phyloP scores from a whole-genome alignment of 192 early-diverging fungal species.

The Globomyces pollinis-pini region DNA sequence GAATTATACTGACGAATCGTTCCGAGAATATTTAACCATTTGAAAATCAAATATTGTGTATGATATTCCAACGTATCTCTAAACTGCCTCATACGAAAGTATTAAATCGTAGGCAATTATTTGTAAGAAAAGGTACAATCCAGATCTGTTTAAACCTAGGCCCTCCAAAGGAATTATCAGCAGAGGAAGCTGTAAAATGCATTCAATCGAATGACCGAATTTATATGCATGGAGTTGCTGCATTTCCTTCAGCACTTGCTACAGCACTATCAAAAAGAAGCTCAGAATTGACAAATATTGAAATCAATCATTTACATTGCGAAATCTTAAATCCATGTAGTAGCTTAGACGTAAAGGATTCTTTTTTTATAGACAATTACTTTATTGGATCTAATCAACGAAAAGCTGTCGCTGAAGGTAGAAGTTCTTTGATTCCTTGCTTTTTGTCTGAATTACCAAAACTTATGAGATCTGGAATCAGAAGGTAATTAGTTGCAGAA shows the following conservation, averaged over 20 bases:
- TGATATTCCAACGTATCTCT: too few relatives aligned
- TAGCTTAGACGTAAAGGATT: background rate
- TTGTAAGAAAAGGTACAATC: too few relatives aligned
- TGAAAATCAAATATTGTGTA: too few relatives aligned
- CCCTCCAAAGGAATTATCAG: slow-evolving; percentile 1
- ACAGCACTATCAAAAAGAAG: background rate
- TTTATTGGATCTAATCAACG: slow-evolving; percentile 37
- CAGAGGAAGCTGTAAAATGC: slow-evolving; percentile 34
- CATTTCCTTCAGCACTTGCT: slow-evolving; percentile 14
- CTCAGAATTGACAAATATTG: slow-evolving; percentile 22
- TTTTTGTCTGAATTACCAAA: slow-evolving; percentile 30
- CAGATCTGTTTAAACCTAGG: background rate
- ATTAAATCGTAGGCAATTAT: too few relatives aligned
- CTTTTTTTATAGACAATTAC: slow-evolving; percentile 40
- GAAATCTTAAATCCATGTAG: slow-evolving; percentile 32
- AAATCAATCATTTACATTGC: slow-evolving; percentile 37
- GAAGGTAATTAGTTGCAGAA: background rate
- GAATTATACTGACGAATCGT: too few relatives aligned
- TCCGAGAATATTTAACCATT: too few relatives aligned
- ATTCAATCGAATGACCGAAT: slow-evolving; percentile 26
- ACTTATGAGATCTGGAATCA: slow-evolving; percentile 3
- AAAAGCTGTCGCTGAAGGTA: slow-evolving; percentile 24
- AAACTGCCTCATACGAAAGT: too few relatives aligned
- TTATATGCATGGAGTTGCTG: slow-evolving; percentile 36
- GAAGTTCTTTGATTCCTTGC: slow-evolving; percentile 22